These are phyloP conservation scores for Hippophae tibetana DNA, from an alignment of 306 rosid species.

Conservation along the genomic window DNA sequence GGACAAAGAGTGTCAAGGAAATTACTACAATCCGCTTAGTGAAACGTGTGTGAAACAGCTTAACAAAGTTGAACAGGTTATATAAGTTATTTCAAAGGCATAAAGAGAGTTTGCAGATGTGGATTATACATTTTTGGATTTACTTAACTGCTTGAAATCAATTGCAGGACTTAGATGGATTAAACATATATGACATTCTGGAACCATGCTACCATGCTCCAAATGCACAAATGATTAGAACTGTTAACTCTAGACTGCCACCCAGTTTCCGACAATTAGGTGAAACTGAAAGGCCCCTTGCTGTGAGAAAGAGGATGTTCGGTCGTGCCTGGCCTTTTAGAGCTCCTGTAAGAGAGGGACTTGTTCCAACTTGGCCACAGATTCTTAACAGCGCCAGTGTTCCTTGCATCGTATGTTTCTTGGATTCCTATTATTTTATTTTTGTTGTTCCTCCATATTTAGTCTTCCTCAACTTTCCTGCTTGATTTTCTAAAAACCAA, in stretches of 20 bases:
- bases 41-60: constrained; percentile 17
- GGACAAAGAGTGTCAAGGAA: constrained; percentile 29
- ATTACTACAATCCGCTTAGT: constrained; percentile 14
- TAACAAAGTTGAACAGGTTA: constrained; percentile 13
- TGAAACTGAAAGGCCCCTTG: constrained; percentile 31
- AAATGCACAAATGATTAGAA: neutral
- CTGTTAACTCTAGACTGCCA: constrained; percentile 26
- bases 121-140: neutral
- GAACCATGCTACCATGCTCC: constrained; percentile 56
- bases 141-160: no score
- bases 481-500: no score
- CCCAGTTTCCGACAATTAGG: constrained; percentile 50
- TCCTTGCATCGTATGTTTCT: constrained; percentile 22
- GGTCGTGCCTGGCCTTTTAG: constrained; percentile 68
- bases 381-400: constrained; percentile 3
- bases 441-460: neutral
- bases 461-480: no score
- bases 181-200: constrained; percentile 53
- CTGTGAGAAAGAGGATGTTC: constrained; percentile 53
- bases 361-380: constrained; percentile 52
- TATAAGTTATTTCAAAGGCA: no score
- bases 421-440: neutral
- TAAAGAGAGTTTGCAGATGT: no score
- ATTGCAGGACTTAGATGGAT: constrained; percentile 28
- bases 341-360: constrained; percentile 46